phyloP scores from a whole-genome alignment of 495 filamentous ascomycete species.

The Melanomma pulvis-pyrius region DNA sequence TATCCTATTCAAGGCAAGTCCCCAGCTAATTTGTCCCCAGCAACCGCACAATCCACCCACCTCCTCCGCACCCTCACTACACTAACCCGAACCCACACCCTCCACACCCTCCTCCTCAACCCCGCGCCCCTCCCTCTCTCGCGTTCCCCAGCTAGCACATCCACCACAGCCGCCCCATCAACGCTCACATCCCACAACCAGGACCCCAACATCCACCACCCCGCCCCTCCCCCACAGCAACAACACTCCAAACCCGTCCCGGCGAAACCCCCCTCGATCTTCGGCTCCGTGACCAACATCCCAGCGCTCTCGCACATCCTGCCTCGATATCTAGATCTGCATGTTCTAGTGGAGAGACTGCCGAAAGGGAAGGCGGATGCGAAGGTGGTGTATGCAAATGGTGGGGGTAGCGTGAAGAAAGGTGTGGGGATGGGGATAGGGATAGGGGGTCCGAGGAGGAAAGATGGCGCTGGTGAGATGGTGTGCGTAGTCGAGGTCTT shows the following conservation, averaged over 20 bases:
- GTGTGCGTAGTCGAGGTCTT: conserved; percentile 42
- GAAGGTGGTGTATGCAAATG: conserved; percentile 2
- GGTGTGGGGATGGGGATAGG: neutral
- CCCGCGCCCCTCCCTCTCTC: conserved; percentile 2
- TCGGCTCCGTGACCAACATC: conserved; percentile 35
- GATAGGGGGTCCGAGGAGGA: too few species aligned
- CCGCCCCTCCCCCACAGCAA: conserved; percentile 1
- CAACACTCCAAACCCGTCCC: neutral
- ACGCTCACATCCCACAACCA: neutral
- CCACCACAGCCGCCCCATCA: neutral
- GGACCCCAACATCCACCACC: neutral
- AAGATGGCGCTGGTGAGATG: conserved; percentile 9
- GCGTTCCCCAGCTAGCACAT: neutral
- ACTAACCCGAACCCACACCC: conserved; percentile 37
- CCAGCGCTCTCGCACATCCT: conserved; percentile 41
- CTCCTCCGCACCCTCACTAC: conserved; percentile 43
- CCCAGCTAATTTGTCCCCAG: conserved; percentile 22
- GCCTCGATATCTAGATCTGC: conserved; percentile 37
- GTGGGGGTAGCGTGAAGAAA: neutral
- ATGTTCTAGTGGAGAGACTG: conserved; percentile 36
- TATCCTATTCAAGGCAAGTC: neutral
- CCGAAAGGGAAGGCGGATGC: conserved; percentile 24
- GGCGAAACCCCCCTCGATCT: conserved; percentile 38
- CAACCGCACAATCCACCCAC: conserved; percentile 39
- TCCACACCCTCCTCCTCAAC: conserved; percentile 47